phyloP scores from a whole-genome alignment of 2,329 filamentous ascomycete genomes.

The Ophiobolus disseminans region DNA sequence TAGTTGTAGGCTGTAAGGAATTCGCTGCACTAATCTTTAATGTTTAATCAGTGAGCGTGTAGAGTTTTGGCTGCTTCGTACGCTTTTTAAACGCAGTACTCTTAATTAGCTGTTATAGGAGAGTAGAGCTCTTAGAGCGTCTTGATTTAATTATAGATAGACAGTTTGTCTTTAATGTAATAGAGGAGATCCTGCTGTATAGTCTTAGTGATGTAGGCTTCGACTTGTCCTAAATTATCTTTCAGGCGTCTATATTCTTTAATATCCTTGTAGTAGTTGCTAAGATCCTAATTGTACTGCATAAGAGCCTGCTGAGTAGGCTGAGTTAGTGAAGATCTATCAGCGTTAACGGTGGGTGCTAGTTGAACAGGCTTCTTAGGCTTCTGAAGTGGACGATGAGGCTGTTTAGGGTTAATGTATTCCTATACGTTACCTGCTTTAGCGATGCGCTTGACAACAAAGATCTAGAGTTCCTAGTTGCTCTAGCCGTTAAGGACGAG shows the following conservation, averaged over 20 bases:
- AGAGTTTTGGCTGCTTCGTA: too few relatives aligned
- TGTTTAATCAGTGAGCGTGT: constrained; percentile 9
- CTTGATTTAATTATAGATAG: constrained; percentile 9
- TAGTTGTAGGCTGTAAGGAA: constrained; percentile 16
- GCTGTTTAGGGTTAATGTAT: constrained; percentile 9
- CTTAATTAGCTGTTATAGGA: constrained; percentile 10
- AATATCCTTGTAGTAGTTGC: constrained; percentile 10
- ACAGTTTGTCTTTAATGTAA: constrained; percentile 5
- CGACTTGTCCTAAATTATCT: constrained; percentile 11
- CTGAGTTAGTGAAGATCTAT: constrained; percentile 6
- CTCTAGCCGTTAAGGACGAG: constrained; percentile 12
- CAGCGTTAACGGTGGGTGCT: constrained; percentile 1
- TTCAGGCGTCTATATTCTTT: constrained; percentile 10
- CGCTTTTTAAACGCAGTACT: constrained; percentile 12
- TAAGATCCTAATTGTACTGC: constrained; percentile 1
- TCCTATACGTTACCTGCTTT: constrained; percentile 15
- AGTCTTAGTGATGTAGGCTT: constrained; percentile 10
- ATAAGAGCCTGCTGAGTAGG: constrained; percentile 6
- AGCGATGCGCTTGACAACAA: constrained; percentile 11
- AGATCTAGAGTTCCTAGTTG: constrained; percentile 20
- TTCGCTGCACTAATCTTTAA: constrained; percentile 10
- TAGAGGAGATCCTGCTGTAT: constrained; percentile 7
- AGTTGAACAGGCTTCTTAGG: too few relatives aligned
- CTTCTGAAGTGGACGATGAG: constrained; percentile 1
- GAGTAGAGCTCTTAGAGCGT: constrained; percentile 11